Conservation (phyloP, 2,329 filamentous ascomycete species). For the Zalaria sp. region DNA sequence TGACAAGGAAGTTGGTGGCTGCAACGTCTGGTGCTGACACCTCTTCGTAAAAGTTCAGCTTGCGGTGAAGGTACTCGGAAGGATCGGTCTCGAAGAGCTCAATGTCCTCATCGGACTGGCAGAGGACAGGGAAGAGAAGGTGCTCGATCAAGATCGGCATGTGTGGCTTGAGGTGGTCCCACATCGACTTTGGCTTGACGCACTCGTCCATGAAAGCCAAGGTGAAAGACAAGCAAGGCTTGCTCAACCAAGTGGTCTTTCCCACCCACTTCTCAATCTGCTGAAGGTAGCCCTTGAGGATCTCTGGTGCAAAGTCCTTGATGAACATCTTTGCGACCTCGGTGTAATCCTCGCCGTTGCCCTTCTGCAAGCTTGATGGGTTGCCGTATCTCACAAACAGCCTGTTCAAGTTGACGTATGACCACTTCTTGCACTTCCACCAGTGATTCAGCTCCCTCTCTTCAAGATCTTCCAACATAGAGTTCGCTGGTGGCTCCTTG, state of each 20-base stretch:
- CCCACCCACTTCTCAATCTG: constrained; percentile 97
- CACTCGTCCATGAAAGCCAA: constrained; percentile 94
- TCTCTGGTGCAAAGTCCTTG: constrained; percentile 82
- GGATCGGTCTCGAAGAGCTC: constrained; percentile 91
- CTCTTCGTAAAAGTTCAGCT: constrained; percentile 96
- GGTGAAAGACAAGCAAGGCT: constrained; percentile 83
- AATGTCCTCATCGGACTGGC: constrained; percentile 80
- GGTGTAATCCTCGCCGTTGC: constrained; percentile 61
- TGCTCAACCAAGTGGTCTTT: constrained; percentile 88
- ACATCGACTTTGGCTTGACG: constrained; percentile 94
- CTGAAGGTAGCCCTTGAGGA: constrained; percentile 83
- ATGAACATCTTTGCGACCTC: constrained; percentile 86
- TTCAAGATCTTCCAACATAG: constrained; percentile 64
- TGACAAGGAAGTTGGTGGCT: constrained; percentile 91
- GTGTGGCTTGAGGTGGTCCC: constrained; percentile 85
- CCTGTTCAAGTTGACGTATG: constrained; percentile 92
- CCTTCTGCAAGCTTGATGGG: constrained; percentile 57
- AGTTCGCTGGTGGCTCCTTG: constrained; percentile 65
- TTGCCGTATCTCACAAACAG: constrained; percentile 92
- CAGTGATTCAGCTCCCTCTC: constrained; percentile 91
- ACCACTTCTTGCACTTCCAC: constrained; percentile 99
- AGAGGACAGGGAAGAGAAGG: constrained; percentile 89
- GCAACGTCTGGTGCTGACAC: constrained; percentile 89
- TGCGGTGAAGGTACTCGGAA: constrained; percentile 91
- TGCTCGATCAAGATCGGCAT: constrained; percentile 87